Evolutionary conservation across 495 filamentous ascomycete genomes (phyloP).

Genomic region (Margaritispora aquatica): DNA sequence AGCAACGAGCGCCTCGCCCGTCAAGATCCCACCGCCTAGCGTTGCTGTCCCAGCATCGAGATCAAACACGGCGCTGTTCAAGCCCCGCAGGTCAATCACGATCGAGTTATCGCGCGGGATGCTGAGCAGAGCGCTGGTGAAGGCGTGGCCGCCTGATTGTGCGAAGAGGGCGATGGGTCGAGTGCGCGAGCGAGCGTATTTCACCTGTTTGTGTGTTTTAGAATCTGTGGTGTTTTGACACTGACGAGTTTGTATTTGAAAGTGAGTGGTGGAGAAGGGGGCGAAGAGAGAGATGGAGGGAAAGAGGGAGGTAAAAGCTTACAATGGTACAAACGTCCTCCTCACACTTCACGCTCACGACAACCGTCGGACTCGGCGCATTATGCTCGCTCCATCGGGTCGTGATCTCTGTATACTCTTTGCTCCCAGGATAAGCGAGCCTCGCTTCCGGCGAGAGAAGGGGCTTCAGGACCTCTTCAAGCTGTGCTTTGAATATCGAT

Average conservation of each 20-base stretch:
- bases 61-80: background rate
- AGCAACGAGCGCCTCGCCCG: background rate
- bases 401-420: background rate
- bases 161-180: constrained; percentile 1
- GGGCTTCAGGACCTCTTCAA: background rate
- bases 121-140: background rate
- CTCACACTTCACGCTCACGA: constrained; percentile 27
- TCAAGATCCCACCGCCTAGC: background rate
- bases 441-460: background rate
- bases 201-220: background rate
- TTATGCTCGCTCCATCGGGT: constrained; percentile 26
- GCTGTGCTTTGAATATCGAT: background rate
- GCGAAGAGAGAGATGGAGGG: background rate
- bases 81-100: background rate
- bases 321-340: constrained; percentile 22
- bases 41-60: background rate
- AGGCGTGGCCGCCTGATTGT: background rate
- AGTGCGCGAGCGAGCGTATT: background rate
- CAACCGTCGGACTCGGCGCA: constrained; percentile 21
- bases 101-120: background rate
- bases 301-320: background rate
- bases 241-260: background rate
- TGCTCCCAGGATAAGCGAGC: background rate
- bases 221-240: background rate
- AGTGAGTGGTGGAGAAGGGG: background rate